Conservation (phyloP, 164 flowering plant species). For the Annona squamosa region DNA sequence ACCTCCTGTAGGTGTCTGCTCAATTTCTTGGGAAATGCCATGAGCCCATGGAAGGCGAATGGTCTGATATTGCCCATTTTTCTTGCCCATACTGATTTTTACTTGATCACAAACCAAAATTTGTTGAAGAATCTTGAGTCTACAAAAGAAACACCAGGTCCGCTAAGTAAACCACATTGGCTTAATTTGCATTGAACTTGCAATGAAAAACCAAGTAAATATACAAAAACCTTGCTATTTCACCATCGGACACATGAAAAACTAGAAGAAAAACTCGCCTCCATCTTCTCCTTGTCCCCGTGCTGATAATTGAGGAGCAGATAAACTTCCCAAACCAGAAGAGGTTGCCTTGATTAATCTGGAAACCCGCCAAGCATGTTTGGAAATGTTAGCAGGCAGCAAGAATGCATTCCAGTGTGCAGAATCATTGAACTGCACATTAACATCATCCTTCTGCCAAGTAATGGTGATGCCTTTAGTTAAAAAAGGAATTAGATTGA, state of each 20-base stretch:
- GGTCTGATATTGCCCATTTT: constrained; percentile 16
- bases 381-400: constrained; percentile 32
- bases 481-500: neutral
- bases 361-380: constrained; percentile 40
- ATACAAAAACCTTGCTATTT: neutral
- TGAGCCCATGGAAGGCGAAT: constrained; percentile 90
- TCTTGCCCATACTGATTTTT: constrained; percentile 30
- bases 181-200: neutral
- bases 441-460: constrained; percentile 60
- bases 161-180: neutral
- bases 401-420: constrained; percentile 40
- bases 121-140: constrained; percentile 76
- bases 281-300: constrained; percentile 32
- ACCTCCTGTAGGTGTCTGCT: constrained; percentile 81
- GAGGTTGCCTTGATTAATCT: constrained; percentile 54
- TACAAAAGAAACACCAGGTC: constrained; percentile 12
- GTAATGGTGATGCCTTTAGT: constrained; percentile 7
- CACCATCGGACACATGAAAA: neutral
- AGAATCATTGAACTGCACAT: constrained; percentile 44
- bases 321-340: constrained; percentile 61
- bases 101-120: constrained; percentile 70
- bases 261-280: constrained; percentile 33
- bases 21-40: constrained; percentile 63
- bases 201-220: neutral
- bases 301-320: constrained; percentile 52